Base-by-base conservation (phyloP, 2,329 filamentous ascomycete genomes). In the Claviceps fusiformis region DNA sequence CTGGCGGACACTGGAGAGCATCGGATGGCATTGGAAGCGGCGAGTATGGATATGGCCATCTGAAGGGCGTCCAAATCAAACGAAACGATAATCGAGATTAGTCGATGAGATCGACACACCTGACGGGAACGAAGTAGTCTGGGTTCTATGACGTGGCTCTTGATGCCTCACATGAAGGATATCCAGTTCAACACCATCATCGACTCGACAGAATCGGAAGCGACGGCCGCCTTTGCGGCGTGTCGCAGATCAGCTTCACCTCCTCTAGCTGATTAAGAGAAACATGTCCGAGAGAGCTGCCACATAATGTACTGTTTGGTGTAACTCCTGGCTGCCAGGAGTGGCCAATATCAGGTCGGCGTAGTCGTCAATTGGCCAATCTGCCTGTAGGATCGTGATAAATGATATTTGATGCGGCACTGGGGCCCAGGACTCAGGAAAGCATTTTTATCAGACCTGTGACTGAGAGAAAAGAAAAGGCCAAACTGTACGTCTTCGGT, bases 251-350 rank as follows among this genome's bases (percentile, higher is more conserved):
- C 54, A 53, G 54, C 53, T 53, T 43, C 50, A 48, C 15, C 29
- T 33, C 46, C 24, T 50, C 31, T 35, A 19, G 10, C 24, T 46
- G 31, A 37, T 43, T 13, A 9, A 48, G 17, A 54, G 29, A 49
- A 7, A 48, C 33, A 57, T 44, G 46, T 29, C 50, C 39, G 51
- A 31, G 27, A 33, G 44, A 35, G 10, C 47, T 50, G 54, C 50
- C 55, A 59, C 55, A 54, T 54, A 55, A 39, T 53, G n/a, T 49
- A 55, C 47, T 58, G 43, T 55, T 55, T 52, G 35, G 59, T 60
- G 57, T 58, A 58, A 60, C 58, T 55, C 41, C 41, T 48, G 41
- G 53, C 37, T 49, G 50, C 50, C 53, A 46, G 50, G 53, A 56
- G 54, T 50, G 24, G 47, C 48, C 52, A 51, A 33, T 33, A 48